Conservation (phyloP, 176 grass and related monocot species). For the Hyparrhenia diplandra region DNA sequence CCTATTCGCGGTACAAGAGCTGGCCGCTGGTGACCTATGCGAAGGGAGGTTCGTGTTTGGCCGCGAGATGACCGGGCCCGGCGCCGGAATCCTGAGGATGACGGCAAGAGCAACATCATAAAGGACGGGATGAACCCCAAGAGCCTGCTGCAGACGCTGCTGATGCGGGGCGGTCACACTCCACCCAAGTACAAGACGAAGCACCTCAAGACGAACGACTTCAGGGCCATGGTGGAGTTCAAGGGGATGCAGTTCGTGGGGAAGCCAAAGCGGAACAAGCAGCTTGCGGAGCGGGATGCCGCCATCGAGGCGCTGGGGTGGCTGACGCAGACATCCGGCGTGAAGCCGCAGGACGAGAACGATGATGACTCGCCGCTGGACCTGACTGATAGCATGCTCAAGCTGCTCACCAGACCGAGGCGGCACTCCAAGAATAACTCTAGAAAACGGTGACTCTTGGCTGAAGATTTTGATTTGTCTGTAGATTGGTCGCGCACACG, state of each 20-base stretch:
- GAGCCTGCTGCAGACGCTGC: constrained; percentile 82
- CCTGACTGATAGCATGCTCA: constrained; percentile 91
- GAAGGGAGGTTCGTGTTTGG: constrained; percentile 96
- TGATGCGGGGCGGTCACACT: constrained; percentile 84
- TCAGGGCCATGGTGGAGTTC: constrained; percentile 89
- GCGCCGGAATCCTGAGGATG: constrained; percentile 28
- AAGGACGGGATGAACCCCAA: constrained; percentile 81
- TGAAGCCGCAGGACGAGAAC: constrained; percentile 42
- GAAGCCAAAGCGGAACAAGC: constrained; percentile 93
- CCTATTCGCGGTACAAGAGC: constrained; percentile 77
- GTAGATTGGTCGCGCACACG: neutral
- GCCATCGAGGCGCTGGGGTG: constrained; percentile 84
- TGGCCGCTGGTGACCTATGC: constrained; percentile 83
- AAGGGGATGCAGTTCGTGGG: constrained; percentile 97
- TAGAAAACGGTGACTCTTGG: neutral
- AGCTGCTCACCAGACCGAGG: constrained; percentile 75
- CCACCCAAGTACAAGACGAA: constrained; percentile 96
- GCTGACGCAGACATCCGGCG: constrained; percentile 83
- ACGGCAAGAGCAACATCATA: constrained; percentile 46
- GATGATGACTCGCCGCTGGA: constrained; percentile 65
- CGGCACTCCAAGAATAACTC: constrained; percentile 31
- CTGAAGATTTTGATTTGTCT: neutral
- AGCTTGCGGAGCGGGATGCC: constrained; percentile 84
- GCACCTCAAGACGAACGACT: constrained; percentile 95
- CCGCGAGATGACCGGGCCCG: constrained; percentile 51